Base-by-base conservation (phyloP, 2,329 filamentous ascomycete species). In the Venturia pyrina region DNA sequence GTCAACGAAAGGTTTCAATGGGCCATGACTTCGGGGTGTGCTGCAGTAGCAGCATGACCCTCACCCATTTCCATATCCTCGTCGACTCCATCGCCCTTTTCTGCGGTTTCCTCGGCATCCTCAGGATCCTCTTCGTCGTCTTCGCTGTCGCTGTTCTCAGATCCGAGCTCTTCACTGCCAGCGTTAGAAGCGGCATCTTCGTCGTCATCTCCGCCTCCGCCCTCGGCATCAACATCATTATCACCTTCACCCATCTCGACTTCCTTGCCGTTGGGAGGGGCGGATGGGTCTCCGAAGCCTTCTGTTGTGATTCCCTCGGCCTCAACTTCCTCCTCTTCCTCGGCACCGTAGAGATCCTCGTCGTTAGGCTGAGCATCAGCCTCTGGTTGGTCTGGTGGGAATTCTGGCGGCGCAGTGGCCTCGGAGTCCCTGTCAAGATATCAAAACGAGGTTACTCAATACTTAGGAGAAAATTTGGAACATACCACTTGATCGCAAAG, bases 401-500 rank as follows among this genome's bases (percentile, higher is more conserved):
- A 99, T 78, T 99, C 93, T 69, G 95, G 88, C 2, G 95, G 95
- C 40, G 95, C 95, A 75, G 92, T 95, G 70, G 93, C 93, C 74
- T 99, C 95, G n/a, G 91, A 95, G 75, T 99, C 95, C 93, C 93
- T 97, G 69, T 44, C 5, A 24, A 11, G 37, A 40, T n/a, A 37
- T 41, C 34, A 57, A 28, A 19, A 24, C 37, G 53, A 56, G 32
- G 50, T n/a, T 17, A 21, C 15, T 40, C 19, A 43, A 43, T 8
- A 15, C 7, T 1, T 24, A 5, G n/a, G 4, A 62, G 21, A 17
- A 43, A 65, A 17, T 40, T 21, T n/a, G 4, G 10, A 57, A 78
- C 85, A 67, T 84, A 96, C 95, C 95, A 99, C 81, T 99, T 99
- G 80, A 99, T 99, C 57, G 93, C 92, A 75, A 99, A 99, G 69